Conservation (phyloP, 148 eudicot genomes). For the Silene uniflora region DNA sequence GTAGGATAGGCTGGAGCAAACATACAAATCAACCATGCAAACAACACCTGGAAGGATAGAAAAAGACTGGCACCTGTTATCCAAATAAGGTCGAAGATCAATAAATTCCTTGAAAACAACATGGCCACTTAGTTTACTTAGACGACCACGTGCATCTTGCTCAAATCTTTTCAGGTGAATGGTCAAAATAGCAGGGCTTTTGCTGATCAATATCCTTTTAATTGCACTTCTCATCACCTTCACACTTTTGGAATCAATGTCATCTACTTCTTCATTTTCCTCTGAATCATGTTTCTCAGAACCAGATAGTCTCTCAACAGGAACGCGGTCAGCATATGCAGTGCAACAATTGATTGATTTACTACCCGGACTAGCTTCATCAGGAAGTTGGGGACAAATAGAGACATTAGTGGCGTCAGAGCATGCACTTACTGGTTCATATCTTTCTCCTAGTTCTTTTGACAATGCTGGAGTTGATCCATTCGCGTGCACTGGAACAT, state of each 20-base stretch:
- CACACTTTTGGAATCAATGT: slow-evolving; percentile 31
- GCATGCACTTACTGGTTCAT: slow-evolving; percentile 21
- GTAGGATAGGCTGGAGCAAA: neutral
- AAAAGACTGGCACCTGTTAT: slow-evolving; percentile 53
- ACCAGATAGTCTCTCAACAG: slow-evolving; percentile 24
- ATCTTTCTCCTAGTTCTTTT: slow-evolving; percentile 24
- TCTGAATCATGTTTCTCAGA: slow-evolving; percentile 35
- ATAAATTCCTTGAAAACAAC: slow-evolving; percentile 68
- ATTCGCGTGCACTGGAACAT: slow-evolving; percentile 16
- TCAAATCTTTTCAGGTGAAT: slow-evolving; percentile 88
- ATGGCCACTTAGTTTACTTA: slow-evolving; percentile 87
- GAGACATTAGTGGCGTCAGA: slow-evolving; percentile 20
- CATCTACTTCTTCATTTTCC: slow-evolving; percentile 40
- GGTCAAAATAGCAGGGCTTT: slow-evolving; percentile 69
- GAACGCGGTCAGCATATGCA: slow-evolving; percentile 12
- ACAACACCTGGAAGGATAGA: neutral
- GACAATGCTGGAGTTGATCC: slow-evolving; percentile 14
- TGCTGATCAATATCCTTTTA: slow-evolving; percentile 68
- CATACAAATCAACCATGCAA: neutral
- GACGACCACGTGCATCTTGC: slow-evolving; percentile 90
- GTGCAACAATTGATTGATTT: slow-evolving; percentile 18
- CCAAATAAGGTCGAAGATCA: slow-evolving; percentile 71
- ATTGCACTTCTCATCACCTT: slow-evolving; percentile 87
- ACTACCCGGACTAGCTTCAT: slow-evolving; percentile 21
- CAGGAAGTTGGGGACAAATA: slow-evolving; percentile 18